A percentile compares a stretch with the other conserved stretches of the same genome.
These are phyloP conservation scores for Scutellaria barbata DNA, from an alignment of 257 asterid species.

Conservation along the genomic window DNA sequence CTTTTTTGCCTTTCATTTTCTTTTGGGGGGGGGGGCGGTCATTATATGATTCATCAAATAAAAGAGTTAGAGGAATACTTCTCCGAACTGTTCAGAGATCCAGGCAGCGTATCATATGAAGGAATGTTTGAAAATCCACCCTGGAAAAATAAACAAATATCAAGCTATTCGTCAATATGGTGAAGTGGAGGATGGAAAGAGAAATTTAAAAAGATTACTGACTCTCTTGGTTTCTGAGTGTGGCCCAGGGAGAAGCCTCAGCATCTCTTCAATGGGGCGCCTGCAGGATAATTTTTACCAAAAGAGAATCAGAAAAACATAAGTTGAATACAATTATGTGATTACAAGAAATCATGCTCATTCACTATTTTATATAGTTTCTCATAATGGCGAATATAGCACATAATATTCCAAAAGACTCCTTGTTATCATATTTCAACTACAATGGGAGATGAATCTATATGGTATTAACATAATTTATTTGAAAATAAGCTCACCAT, in stretches of 20 bases:
- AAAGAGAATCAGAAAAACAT: neutral
- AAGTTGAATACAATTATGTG: slow-evolving; percentile 2
- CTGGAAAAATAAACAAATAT: slow-evolving; percentile 51
- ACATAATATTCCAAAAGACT: slow-evolving; percentile 3
- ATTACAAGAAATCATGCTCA: neutral
- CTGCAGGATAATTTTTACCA: slow-evolving; percentile 46
- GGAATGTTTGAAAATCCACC: slow-evolving; percentile 76
- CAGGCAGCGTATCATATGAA: slow-evolving; percentile 64
- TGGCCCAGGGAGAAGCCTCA: slow-evolving; percentile 95
- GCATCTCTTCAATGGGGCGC: slow-evolving; percentile 91
- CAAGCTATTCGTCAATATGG: slow-evolving; percentile 26
- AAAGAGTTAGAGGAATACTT: slow-evolving; percentile 52
- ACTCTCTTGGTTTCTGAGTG: slow-evolving; percentile 91
- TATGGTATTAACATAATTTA: slow-evolving; percentile 9
- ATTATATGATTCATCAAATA: neutral
- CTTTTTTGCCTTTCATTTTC: neutral
- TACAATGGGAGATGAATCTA: neutral
- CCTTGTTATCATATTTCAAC: slow-evolving; percentile 3
- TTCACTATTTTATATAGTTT: slow-evolving; percentile 1
- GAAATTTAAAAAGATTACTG: slow-evolving; percentile 32
- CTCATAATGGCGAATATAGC: neutral
- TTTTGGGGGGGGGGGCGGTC: neutral
- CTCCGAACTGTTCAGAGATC: slow-evolving; percentile 59
- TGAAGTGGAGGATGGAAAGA: neutral
- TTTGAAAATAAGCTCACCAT: slow-evolving; percentile 63